Conservation (phyloP, 495 filamentous ascomycete genomes). For the Annulohypoxylon bovei region DNA sequence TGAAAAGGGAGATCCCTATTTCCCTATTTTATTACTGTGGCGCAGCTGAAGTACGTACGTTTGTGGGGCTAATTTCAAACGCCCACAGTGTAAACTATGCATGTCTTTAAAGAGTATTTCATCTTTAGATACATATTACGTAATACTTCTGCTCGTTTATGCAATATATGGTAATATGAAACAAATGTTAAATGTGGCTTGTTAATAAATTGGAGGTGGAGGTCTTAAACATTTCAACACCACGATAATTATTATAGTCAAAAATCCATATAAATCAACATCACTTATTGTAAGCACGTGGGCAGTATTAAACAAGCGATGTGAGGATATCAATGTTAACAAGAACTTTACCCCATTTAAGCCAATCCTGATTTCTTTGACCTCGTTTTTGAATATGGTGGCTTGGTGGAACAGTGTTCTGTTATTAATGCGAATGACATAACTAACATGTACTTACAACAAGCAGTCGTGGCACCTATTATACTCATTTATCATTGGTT, state of each 20-base stretch:
- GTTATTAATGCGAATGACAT: too few relatives aligned
- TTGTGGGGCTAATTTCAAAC: neutral
- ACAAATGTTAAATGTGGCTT: neutral
- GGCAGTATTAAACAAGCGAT: too few relatives aligned
- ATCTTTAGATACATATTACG: neutral
- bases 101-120: neutral
- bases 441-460: too few relatives aligned
- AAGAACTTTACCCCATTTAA: too few relatives aligned
- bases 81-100: neutral
- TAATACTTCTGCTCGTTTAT: neutral
- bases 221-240: neutral
- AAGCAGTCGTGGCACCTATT: neutral
- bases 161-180: neutral
- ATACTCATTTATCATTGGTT: neutral
- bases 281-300: neutral
- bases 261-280: neutral
- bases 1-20: constrained; percentile 39
- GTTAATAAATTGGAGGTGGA: too few relatives aligned
- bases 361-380: too few relatives aligned
- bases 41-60: constrained; percentile 20
- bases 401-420: too few relatives aligned
- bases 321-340: too few relatives aligned
- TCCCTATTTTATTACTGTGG: constrained; percentile 19
- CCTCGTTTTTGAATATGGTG: too few relatives aligned
- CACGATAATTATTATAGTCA: neutral